phyloP scores from a whole-genome alignment of 768 basidiomycete species.

The Xerocomellus chrysenteron region DNA sequence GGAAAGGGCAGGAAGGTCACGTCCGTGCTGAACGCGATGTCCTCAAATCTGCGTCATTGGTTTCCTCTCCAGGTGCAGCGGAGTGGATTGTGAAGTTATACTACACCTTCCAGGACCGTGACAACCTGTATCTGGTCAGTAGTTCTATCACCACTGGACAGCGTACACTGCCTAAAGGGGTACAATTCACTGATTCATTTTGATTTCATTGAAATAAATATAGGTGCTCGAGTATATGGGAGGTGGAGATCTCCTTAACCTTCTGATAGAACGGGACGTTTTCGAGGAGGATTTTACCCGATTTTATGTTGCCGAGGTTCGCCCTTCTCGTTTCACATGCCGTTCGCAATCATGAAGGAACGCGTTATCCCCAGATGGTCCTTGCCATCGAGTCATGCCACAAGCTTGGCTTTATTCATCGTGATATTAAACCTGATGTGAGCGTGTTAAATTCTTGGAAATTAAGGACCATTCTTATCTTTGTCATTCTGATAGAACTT shows the following conservation, averaged over 20 bases:
- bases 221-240: slow-evolving; percentile 95
- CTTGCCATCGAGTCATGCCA: slow-evolving; percentile 92
- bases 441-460: slow-evolving; percentile 31
- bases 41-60: slow-evolving; percentile 84
- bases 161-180: slow-evolving; percentile 23
- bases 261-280: slow-evolving; percentile 88
- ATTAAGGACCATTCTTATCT: slow-evolving; percentile 30
- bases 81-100: slow-evolving; percentile 94
- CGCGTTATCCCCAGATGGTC: slow-evolving; percentile 68
- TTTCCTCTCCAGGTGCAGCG: slow-evolving; percentile 68
- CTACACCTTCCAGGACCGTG: slow-evolving; percentile 94
- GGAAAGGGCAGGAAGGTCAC: slow-evolving; percentile 96
- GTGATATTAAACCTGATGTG: slow-evolving; percentile 96
- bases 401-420: slow-evolving; percentile 93
- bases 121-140: slow-evolving; percentile 90
- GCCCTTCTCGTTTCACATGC: slow-evolving; percentile 20
- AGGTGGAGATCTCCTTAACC: slow-evolving; percentile 93
- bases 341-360: slow-evolving; percentile 20
- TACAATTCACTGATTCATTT: slow-evolving; percentile 47
- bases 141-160: slow-evolving; percentile 33
- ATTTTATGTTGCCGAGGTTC: slow-evolving; percentile 93
- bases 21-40: slow-evolving; percentile 95
- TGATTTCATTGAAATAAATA: slow-evolving; percentile 48
- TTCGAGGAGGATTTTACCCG: slow-evolving; percentile 89
- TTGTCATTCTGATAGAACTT: slow-evolving; percentile 67